These are phyloP conservation scores for Rhododendron simsii DNA, from an alignment of 148 eudicot species.

Conservation along the genomic window DNA sequence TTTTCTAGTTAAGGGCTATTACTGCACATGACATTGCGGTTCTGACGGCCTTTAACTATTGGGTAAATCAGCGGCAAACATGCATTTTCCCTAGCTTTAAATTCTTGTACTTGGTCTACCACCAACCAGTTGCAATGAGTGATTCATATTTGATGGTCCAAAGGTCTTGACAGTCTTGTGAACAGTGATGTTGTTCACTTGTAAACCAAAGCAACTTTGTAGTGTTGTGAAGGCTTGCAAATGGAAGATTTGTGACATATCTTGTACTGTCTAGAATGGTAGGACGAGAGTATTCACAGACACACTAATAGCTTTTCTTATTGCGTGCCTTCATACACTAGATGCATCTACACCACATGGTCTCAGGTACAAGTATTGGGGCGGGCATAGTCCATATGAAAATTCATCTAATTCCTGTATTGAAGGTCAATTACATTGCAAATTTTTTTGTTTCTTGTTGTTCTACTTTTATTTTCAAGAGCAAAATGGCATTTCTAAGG, in stretches of 20 bases:
- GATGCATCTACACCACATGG: neutral
- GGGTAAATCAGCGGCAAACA: neutral
- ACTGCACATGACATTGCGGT: neutral
- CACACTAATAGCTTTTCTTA: neutral
- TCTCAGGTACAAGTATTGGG: neutral
- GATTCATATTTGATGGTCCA: neutral
- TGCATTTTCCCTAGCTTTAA: neutral
- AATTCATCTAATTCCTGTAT: neutral
- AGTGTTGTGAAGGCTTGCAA: neutral
- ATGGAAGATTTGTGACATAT: neutral
- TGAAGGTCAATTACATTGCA: neutral
- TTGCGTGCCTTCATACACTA: neutral
- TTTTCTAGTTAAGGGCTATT: neutral
- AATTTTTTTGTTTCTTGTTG: neutral
- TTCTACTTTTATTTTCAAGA: neutral
- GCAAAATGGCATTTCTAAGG: neutral
- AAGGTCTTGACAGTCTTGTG: neutral
- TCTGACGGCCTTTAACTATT: neutral
- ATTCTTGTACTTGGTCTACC: neutral
- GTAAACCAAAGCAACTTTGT: neutral
- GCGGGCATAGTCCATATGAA: neutral
- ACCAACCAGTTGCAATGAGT: neutral
- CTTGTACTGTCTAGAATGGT: neutral
- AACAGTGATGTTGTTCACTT: neutral
- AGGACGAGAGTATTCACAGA: neutral